These are phyloP conservation scores for Tulasnella sp. DNA, from an alignment of 768 basidiomycete genomes.

Conservation along the genomic window DNA sequence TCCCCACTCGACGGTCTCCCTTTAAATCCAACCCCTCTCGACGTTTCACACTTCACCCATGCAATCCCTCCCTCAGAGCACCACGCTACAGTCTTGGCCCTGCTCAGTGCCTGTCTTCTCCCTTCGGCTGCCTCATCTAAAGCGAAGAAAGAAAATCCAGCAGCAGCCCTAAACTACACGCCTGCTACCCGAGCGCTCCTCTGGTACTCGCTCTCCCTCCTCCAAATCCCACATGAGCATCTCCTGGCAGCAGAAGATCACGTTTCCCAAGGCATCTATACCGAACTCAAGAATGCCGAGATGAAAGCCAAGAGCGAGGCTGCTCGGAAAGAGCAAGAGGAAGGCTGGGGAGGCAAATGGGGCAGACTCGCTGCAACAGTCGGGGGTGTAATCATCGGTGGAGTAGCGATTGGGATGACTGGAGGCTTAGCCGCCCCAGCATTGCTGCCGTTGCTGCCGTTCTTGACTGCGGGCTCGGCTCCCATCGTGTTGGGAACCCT, in stretches of 20 bases:
- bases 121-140: not conserved
- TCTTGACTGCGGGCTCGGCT: slow-evolving; percentile 32
- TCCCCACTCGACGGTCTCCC: not conserved
- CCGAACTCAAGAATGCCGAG: slow-evolving; percentile 23
- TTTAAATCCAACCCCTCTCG: not conserved
- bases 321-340: slow-evolving; percentile 29
- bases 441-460: slow-evolving; percentile 33
- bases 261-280: slow-evolving; percentile 23
- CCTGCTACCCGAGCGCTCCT: slow-evolving; percentile 22
- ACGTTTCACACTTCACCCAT: slow-evolving; percentile 8
- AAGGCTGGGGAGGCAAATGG: slow-evolving; percentile 35
- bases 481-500: slow-evolving; percentile 35
- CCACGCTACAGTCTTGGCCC: not conserved
- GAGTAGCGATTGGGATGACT: slow-evolving; percentile 35
- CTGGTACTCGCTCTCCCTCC: slow-evolving; percentile 20
- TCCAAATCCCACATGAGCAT: slow-evolving; percentile 18
- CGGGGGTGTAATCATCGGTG: slow-evolving; percentile 33
- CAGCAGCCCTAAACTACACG: slow-evolving; percentile 21
- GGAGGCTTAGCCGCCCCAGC: slow-evolving; percentile 38
- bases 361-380: slow-evolving; percentile 33
- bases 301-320: slow-evolving; percentile 28
- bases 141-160: not conserved
- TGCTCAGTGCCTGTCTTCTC: slow-evolving; percentile 15
- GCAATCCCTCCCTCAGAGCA: slow-evolving; percentile 1
- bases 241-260: slow-evolving; percentile 23